Base-by-base conservation (phyloP, 2,329 filamentous ascomycete species). In the Neonectria faginata region DNA sequence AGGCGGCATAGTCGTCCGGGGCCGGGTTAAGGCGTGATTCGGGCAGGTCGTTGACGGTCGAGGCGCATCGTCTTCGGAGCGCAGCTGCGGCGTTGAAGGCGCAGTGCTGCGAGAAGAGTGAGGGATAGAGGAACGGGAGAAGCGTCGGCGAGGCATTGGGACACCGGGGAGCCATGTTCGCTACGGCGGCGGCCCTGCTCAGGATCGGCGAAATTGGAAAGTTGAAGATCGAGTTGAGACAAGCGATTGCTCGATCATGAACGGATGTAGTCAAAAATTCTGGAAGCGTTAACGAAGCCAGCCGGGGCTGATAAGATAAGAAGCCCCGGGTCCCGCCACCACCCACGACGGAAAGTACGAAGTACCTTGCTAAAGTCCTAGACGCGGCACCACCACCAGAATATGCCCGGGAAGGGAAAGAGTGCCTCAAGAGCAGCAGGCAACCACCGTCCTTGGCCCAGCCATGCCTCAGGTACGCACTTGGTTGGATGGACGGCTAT, bases 1-100 rank as follows among this genome's bases (percentile, higher is more conserved):
- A 89, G 33, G 90, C 84, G 16, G 92, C 87, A 79, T 97, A 98
- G 78, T 97, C 93, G 74, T 93, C 91, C 0, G 94, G 93, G 0
- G 87, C 77, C 2, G 95, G 95, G 76, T 97, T 92, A 20, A 97
- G 86, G 67, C 90, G 91, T 5, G 88, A 85, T 45, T 78, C 75
- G 29, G 81, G 79, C 12, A 84, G 75, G 51, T 77, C 72, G 67
- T 80, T 80, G 59, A 76, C 59, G n/a, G 75, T 72, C 11, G 74
- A 70, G 20, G 71, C 80, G 54, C 65, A 73, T 57, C 68, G 68
- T 64, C 60, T 62, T 61, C 50, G 66, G 16, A 68, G 64, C 44
- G 50, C 57, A 31, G 60, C 51, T 36, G 63, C 53, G 47, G 65
- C 48, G 44, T 51, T 44, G 27, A 67, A 53, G 31, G 60, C 52